Conservation (phyloP, 2,329 filamentous ascomycete genomes). For the Trichoderma citrinoviride region DNA sequence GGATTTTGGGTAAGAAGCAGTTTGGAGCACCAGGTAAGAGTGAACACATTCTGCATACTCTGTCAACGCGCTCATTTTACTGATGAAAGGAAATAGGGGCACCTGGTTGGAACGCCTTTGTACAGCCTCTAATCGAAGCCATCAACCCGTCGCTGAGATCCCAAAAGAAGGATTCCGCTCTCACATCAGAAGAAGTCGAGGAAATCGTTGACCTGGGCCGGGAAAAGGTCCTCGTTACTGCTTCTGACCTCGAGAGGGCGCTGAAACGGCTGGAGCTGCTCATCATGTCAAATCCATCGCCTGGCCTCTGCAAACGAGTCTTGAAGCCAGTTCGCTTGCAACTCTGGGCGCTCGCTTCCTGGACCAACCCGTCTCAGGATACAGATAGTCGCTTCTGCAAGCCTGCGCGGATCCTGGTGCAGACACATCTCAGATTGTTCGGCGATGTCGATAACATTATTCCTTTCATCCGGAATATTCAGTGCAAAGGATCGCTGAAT, state of each 20-base stretch:
- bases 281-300: conserved; percentile 62
- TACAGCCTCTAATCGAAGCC: conserved; percentile 53
- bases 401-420: conserved; percentile 51
- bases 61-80: not conserved
- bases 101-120: conserved; percentile 62
- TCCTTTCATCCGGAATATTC: conserved; percentile 52
- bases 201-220: conserved; percentile 48
- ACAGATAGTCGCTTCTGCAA: conserved; percentile 42
- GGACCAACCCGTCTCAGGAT: conserved; percentile 38
- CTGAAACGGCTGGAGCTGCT: conserved; percentile 56
- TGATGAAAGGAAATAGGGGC: conserved; percentile 38
- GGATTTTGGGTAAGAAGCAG: conserved; percentile 62
- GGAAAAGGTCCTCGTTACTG: conserved; percentile 45
- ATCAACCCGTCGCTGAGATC: conserved; percentile 46
- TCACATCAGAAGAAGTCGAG: conserved; percentile 28
- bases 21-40: conserved; percentile 59
- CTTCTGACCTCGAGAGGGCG: conserved; percentile 48
- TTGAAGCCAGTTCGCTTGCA: conserved; percentile 57
- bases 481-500: conserved; percentile 50
- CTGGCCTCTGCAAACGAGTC: conserved; percentile 61
- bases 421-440: conserved; percentile 57
- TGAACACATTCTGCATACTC: not conserved
- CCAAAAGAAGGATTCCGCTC: not conserved
- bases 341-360: conserved; percentile 61
- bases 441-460: conserved; percentile 50